phyloP scores from a whole-genome alignment of 176 grass and related monocot genomes.

The Pontederia crassipes region DNA sequence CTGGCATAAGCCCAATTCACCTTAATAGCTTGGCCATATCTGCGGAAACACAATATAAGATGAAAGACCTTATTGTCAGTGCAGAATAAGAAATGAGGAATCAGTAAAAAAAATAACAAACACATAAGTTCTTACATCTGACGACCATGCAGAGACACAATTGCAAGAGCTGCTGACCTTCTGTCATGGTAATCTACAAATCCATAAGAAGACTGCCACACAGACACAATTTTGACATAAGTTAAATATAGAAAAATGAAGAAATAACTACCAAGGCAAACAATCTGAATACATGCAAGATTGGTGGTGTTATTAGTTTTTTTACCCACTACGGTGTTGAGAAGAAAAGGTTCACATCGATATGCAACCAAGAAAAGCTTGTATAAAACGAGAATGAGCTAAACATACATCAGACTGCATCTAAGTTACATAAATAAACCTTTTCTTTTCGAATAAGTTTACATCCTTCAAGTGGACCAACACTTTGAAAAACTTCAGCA shows the following conservation, averaged over 20 bases:
- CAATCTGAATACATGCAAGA: too few relatives aligned
- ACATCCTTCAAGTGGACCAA: conserved; percentile 91
- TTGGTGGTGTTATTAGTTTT: too few relatives aligned
- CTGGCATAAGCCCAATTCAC: conserved; percentile 84
- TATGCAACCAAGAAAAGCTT: neutral
- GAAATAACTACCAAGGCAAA: too few relatives aligned
- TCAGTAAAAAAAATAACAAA: conserved; percentile 2
- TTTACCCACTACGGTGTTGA: too few relatives aligned
- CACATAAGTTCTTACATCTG: conserved; percentile 42
- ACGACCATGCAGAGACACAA: conserved; percentile 62
- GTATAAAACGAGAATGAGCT: too few relatives aligned
- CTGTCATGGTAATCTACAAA: conserved; percentile 87
- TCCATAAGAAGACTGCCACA: conserved; percentile 59
- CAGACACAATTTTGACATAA: too few relatives aligned
- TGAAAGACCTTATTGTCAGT: neutral
- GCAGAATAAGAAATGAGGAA: conserved; percentile 1
- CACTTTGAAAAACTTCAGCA: conserved; percentile 85
- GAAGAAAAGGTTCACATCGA: too few relatives aligned
- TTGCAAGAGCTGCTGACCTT: conserved; percentile 71
- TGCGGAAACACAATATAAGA: conserved; percentile 7
- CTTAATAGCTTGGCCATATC: conserved; percentile 87
- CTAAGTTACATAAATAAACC: conserved; percentile 20
- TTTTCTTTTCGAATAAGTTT: conserved; percentile 99
- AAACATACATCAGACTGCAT: too few relatives aligned
- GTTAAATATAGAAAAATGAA: too few relatives aligned